Evolutionary conservation across 306 rosid genomes (phyloP), one percentile per base, ranked within the genome.

Genomic region (Pterocarpus santalinus): DNA sequence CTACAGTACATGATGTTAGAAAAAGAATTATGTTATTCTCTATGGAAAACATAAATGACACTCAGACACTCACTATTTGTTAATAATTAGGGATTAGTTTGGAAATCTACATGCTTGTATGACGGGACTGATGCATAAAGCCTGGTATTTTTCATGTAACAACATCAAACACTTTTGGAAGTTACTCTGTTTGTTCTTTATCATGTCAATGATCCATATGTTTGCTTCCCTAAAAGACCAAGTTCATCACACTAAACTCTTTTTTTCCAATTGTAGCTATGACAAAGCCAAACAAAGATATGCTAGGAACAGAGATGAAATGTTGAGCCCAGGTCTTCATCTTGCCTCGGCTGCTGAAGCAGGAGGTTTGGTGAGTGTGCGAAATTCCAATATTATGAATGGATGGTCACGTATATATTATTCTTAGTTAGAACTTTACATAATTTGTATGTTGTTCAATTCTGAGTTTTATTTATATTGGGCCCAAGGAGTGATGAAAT

Each of bases 341-440:
- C 99, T 95, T 79, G 97, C 88, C 81, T 95, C 98, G 6, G 99
- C 99, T 65, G 97, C 98, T 15, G 99, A 93, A 89, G 99, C 99
- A 65, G 99, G 99, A 80, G 90, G 88, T 77, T 80, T 93, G 94
- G 99, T 95, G 88, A 86, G 98, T 82, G 30, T 60, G 47, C 65
- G 51, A 55, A 78, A 86, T 73, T 47, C 34, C 39, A 65, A 44
- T 75, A 16, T 16, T 74, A 69, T 79, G 46, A 73, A 39, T 78
- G 65, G 34, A 79, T 69, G 28, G 39, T 52, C 71, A 35, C 70
- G 51, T 46, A 12, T 56, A 30, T 62, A 35, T 49, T 34, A 64
- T 52, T 55, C 55, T 68, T 53, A 13, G 51, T 67, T 43, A 36
- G 32, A 51, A 47, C 38, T 82, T 43, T 32, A 58, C 46, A 28